Base-by-base conservation (phyloP, 78 protist species). In the Corallochytrium limacisporum region DNA sequence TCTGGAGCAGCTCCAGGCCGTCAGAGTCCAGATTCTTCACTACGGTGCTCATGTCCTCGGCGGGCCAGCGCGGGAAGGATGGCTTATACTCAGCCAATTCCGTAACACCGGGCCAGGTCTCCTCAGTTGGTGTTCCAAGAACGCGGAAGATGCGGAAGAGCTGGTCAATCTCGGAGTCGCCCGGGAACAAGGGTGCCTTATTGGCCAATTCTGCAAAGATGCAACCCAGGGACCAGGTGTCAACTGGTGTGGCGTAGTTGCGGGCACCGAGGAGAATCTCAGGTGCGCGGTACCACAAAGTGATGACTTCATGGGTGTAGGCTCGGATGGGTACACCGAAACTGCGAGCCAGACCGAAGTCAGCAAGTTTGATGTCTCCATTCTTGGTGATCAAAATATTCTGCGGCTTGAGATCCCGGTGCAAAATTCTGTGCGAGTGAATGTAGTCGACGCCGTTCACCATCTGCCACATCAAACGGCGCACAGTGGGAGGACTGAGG, bases 191-290 rank as follows among this genome's bases (percentile, higher is more conserved):
- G 2, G 97, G 89, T 18, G 65, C 56, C 1, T 91, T 50, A 20
- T 69, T 67, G 0, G 75, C 65, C 72, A 97, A 66, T 83, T 97
- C 99, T 0, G 95, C 98, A 32, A 95, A 83, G 46, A 95, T 92
- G 77, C 97, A 91, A 37, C 98, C 99, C 36, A 88, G 60, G 18
- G 70, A 35, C 98, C 98, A 93, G 13, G 86, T 47, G 73, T 93
- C 98, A 1, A 93, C 86, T 6, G 93, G 83, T 13, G 92, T 74
- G 22, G 79, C 48, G 79, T 92, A 92, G 43, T 70, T 37, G 66
- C 55, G 62, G 31, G 72, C 74, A 24, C 93, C 93, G 22, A 92
- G 74, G n/a, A 92, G 85, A 29, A 94, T 69, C 57, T 94, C 98
- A 3, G 98, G 98, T 0, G 96, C 87, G 3, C 98, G 77, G 47